Conservation (phyloP, 1,139 yeast species). For the Yarrowia galli region DNA sequence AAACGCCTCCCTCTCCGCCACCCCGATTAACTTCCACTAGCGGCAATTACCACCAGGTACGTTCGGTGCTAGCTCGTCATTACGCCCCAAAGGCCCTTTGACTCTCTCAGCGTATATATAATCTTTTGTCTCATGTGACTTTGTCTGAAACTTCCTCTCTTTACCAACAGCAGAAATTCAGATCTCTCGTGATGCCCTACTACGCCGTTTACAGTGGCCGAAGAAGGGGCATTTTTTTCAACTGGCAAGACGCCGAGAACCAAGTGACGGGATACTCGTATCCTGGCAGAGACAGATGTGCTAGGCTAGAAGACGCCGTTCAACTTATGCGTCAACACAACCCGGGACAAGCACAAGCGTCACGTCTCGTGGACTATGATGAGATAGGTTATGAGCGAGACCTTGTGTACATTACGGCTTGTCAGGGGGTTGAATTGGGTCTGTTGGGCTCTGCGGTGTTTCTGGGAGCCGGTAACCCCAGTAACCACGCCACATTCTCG, state of each 20-base stretch:
- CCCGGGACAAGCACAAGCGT: not conserved
- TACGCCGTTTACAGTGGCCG: slow-evolving; percentile 25
- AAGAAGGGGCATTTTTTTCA: slow-evolving; percentile 18
- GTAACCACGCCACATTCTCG: slow-evolving; percentile 4
- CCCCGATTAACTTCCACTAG: slow-evolving; percentile 8
- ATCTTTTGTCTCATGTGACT: too few relatives aligned
- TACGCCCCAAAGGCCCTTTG: too few relatives aligned
- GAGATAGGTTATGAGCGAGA: slow-evolving; percentile 17
- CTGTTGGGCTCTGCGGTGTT: slow-evolving; percentile 9
- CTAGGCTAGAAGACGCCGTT: not conserved
- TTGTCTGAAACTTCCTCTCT: too few relatives aligned
- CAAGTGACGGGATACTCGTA: slow-evolving; percentile 23
- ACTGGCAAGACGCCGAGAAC: slow-evolving; percentile 22
- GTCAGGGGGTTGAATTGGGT: slow-evolving; percentile 12
- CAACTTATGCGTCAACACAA: slow-evolving; percentile 5
- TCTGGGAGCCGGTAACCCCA: not conserved
- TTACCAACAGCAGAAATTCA: too few relatives aligned
- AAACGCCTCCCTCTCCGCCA: too few relatives aligned
- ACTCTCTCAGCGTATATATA: too few relatives aligned
- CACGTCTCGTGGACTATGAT: not conserved
- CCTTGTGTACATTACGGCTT: slow-evolving; percentile 6
- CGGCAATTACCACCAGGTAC: too few relatives aligned
- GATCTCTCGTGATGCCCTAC: slow-evolving; percentile 11
- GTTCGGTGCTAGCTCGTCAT: too few relatives aligned
- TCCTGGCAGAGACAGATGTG: slow-evolving; percentile 19